These are phyloP conservation scores for Gloeostereum incarnatum DNA, from an alignment of 768 basidiomycete species.

Conservation along the genomic window DNA sequence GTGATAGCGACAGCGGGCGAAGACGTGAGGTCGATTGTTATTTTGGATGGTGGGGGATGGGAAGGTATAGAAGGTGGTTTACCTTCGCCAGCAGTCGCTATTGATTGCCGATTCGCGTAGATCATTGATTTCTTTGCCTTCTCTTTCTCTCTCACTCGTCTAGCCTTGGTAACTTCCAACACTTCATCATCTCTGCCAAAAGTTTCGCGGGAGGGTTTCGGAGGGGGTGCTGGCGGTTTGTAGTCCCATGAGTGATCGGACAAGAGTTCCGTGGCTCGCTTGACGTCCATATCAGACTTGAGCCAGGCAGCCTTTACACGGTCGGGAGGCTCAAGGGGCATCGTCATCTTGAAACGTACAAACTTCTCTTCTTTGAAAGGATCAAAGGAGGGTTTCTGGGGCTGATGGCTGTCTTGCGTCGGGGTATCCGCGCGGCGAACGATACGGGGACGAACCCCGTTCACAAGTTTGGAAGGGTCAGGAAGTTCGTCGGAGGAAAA, in stretches of 20 bases:
- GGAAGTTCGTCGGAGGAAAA: slow-evolving; percentile 59
- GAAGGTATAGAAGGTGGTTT: slow-evolving; percentile 22
- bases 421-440: slow-evolving; percentile 44
- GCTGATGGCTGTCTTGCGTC: slow-evolving; percentile 11
- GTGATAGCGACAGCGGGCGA: slow-evolving; percentile 25
- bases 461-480: slow-evolving; percentile 25
- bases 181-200: slow-evolving; percentile 62
- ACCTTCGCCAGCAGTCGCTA: no score
- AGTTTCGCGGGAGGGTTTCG: slow-evolving; percentile 22
- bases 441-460: slow-evolving; percentile 30
- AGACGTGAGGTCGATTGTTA: slow-evolving; percentile 25
- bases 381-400: slow-evolving; percentile 15
- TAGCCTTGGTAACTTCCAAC: slow-evolving; percentile 65
- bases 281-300: slow-evolving; percentile 50
- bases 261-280: slow-evolving; percentile 49
- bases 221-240: slow-evolving; percentile 10
- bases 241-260: slow-evolving; percentile 49
- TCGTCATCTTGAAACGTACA: slow-evolving; percentile 52
- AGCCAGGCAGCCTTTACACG: slow-evolving; percentile 60
- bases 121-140: slow-evolving; percentile 80
- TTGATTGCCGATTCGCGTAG: slow-evolving; percentile 54
- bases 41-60: slow-evolving; percentile 28
- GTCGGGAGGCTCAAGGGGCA: slow-evolving; percentile 36
- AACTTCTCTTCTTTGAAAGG: slow-evolving; percentile 28
- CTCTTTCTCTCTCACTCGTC: slow-evolving; percentile 55